These are phyloP conservation scores for Hevea brasiliensis DNA, from an alignment of 345 rosid genomes.

Conservation along the genomic window DNA sequence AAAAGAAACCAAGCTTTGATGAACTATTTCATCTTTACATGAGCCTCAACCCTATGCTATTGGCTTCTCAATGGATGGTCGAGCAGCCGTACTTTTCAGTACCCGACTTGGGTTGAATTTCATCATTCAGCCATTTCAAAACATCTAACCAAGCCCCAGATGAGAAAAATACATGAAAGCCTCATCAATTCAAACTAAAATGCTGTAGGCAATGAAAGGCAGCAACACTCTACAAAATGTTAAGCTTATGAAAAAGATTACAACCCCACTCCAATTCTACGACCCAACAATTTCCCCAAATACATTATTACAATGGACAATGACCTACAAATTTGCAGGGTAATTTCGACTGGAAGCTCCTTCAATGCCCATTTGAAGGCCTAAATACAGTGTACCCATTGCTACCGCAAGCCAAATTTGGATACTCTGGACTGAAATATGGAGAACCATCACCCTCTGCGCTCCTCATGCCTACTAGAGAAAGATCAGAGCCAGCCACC, in stretches of 20 bases:
- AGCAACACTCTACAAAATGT: constrained; percentile 51
- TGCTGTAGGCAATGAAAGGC: constrained; percentile 30
- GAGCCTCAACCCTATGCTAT: not conserved
- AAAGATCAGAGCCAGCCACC: constrained; percentile 54
- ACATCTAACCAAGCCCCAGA: constrained; percentile 15
- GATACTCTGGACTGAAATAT: constrained; percentile 44
- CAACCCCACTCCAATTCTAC: constrained; percentile 53
- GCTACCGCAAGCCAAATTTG: constrained; percentile 56
- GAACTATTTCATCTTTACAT: not conserved
- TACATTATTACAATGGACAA: constrained; percentile 38
- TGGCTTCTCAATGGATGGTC: not conserved
- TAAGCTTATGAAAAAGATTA: constrained; percentile 46
- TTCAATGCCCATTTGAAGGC: constrained; percentile 79
- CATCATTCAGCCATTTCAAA: not conserved
- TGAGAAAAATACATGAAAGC: not conserved
- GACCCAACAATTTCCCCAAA: constrained; percentile 40
- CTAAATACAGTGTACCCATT: constrained; percentile 62
- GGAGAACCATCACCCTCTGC: constrained; percentile 52
- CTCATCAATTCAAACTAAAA: constrained; percentile 18
- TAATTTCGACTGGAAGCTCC: constrained; percentile 8
- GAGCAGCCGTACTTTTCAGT: not conserved
- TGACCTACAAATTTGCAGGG: constrained; percentile 17
- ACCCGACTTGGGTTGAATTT: not conserved
- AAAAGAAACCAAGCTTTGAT: not conserved
- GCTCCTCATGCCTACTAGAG: constrained; percentile 54